A percentile compares a stretch with the other conserved stretches of the same genome.
Evolutionary conservation across 495 filamentous ascomycete genomes (phyloP).

Genomic region (Xylaria intraflava): DNA sequence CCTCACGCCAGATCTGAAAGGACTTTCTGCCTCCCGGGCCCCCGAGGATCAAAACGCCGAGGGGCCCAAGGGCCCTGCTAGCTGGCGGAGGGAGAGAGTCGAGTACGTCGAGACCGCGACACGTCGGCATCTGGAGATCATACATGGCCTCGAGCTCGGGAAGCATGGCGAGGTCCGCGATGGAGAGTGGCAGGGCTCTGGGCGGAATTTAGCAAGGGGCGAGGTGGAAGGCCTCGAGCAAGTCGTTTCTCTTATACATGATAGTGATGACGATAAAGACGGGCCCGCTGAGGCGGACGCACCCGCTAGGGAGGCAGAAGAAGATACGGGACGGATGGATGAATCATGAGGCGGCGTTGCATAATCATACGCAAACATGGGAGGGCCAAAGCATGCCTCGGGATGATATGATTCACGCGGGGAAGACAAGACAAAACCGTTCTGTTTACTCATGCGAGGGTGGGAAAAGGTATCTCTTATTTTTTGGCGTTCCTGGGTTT

Average conservation of each 20-base stretch:
- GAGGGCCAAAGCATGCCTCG: neutral
- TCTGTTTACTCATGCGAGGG: neutral
- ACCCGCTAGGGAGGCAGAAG: conserved; percentile 12
- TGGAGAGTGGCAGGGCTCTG: conserved; percentile 48
- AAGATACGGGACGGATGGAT: conserved; percentile 20
- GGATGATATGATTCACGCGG: neutral
- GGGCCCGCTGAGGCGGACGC: too few species aligned
- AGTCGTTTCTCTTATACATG: conserved; percentile 36
- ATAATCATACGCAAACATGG: neutral
- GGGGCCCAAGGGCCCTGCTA: conserved; percentile 28
- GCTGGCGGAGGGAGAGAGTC: conserved; percentile 52
- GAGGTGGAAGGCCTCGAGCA: conserved; percentile 51
- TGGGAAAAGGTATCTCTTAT: neutral
- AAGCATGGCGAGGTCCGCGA: conserved; percentile 50
- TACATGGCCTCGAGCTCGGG: conserved; percentile 50
- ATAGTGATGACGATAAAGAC: conserved; percentile 1
- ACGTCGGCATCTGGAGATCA: conserved; percentile 48
- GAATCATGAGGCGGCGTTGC: conserved; percentile 19
- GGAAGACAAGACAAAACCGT: neutral
- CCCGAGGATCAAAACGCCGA: conserved; percentile 24
- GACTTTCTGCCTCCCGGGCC: conserved; percentile 10
- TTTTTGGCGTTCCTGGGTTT: conserved; percentile 5
- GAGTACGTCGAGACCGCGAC: conserved; percentile 72
- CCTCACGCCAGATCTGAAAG: conserved; percentile 48
- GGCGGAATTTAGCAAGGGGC: conserved; percentile 31